These are phyloP conservation scores for Chrysanthemum lavandulifolium DNA, from an alignment of 129 eudicot genomes.

Conservation along the genomic window DNA sequence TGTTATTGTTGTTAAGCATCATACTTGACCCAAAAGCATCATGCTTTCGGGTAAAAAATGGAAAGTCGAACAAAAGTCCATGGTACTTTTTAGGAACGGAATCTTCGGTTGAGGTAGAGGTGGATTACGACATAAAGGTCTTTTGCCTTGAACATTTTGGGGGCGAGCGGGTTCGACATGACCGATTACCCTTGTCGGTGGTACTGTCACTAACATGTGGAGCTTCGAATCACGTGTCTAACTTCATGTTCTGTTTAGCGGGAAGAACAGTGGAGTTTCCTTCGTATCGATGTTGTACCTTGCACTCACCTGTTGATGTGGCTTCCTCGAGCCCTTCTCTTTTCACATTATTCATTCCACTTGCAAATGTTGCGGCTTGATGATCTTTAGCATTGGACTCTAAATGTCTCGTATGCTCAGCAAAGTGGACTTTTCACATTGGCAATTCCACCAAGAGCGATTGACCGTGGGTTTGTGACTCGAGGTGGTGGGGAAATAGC, in stretches of 20 bases:
- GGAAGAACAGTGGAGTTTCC: slow-evolving; percentile 31
- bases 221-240: slow-evolving; percentile 43
- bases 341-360: slow-evolving; percentile 34
- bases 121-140: slow-evolving; percentile 40
- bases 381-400: slow-evolving; percentile 56
- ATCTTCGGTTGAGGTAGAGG: slow-evolving; percentile 58
- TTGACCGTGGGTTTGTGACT: slow-evolving; percentile 53
- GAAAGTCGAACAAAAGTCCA: slow-evolving; percentile 93
- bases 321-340: slow-evolving; percentile 59
- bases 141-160: slow-evolving; percentile 53
- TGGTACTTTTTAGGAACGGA: slow-evolving; percentile 75
- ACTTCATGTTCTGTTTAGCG: slow-evolving; percentile 55
- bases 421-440: slow-evolving; percentile 3
- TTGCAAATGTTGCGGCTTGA: slow-evolving; percentile 30
- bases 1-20: slow-evolving; percentile 76
- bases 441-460: slow-evolving; percentile 46
- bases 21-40: slow-evolving; percentile 77
- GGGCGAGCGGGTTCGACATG: slow-evolving; percentile 33
- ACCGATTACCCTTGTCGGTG: slow-evolving; percentile 79
- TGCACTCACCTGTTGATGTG: slow-evolving; percentile 34
- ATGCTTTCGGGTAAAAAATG: slow-evolving; percentile 89
- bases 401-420: background rate
- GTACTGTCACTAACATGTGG: slow-evolving; percentile 40
- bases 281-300: slow-evolving; percentile 56
- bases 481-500: slow-evolving; percentile 90